Evolutionary conservation across 78 protist species (phyloP), one percentile per base, ranked within the genome.

Genomic region (Chrysochromulina parva): DNA sequence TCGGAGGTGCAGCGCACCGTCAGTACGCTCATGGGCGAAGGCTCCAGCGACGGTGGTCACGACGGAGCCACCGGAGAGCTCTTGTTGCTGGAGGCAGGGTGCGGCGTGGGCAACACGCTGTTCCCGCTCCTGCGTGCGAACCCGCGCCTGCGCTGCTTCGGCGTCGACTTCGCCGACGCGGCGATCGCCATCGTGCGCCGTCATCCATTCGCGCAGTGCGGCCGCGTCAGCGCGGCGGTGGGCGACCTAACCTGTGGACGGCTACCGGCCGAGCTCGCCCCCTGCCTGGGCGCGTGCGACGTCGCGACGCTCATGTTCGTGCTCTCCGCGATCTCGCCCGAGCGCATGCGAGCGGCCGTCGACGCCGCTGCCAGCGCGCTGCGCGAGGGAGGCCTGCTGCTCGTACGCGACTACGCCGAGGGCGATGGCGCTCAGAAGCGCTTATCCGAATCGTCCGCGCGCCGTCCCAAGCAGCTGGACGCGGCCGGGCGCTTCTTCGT

Each of bases 381-480:
- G 62, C 82, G 53, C 54, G 24, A 13, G 3, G 97, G 97, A 24
- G 97, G 96, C 9, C 54, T 54, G 16, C 89, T 96, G 24, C 52
- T 94, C 66, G 86, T 96, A 6, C 94, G 97, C 3, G 97, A 96
- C 92, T 96, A 96, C 84, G 97, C 93, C 17, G 65, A n/a, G 1
- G 91, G 89, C 38, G 97, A 96, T 57, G 85, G 91, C 89, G 95
- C 97, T 14, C 94, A 91, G 90, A 14, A 73, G 22, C 69, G 96
- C 47, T 93, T 94, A 13, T 13, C 7, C 7, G 62, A 58, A 58
- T 58, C 24, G 7, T 7, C 54, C 3, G 50, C 16, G 13, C 78
- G 50, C 19, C n/a, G 17, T 3, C 24, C 78, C 26, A 69, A 69
- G 50, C 78, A 17, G 78, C 78, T 69, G 1, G 78, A 69, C 50